Base-by-base conservation (phyloP, 2,329 filamentous ascomycete species). In the Xylariales sp. region DNA sequence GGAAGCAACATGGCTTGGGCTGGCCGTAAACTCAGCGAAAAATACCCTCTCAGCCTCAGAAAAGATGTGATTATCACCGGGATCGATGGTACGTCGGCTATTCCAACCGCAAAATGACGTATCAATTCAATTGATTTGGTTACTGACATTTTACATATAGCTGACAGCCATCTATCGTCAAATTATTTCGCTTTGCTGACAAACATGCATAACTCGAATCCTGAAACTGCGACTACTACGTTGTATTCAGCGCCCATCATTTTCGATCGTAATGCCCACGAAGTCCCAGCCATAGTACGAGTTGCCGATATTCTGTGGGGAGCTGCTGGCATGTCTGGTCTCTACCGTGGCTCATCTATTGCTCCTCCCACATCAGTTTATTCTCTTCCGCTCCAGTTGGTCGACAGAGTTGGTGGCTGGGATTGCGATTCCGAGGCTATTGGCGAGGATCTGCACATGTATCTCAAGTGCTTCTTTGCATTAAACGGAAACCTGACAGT, bases 391-490 rank as follows among this genome's bases (percentile, higher is more conserved):
- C 84, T 93, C 48, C 84, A 87, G 53, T 80, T 93, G 16, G 86
- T 90, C 48, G 90, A 92, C 73, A 84, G 87, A 34, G 90, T 92
- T 36, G 89, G 89, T 9, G 91, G 91, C 32, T 93, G 90, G 91
- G 91, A 93, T 75, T 87, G 87, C 62, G 89, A 87, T 59, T 84
- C 87, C 1, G 90, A 91, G 68, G 90, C 91, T 23, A 93, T 93
- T 72, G 91, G 91, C 50, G 91, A 93, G 78, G 91, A 93, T 75
- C 79, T 93, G 75, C 91, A 93, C 81, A 93, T 93, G 91, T 91
- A 91, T 75, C 83, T 93, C 69, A 93, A 93, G 82, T 92, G 90
- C 77, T 93, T 93, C 81, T 93, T 93, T 71, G 89, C 90, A 0
- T 84, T 92, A 18, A 91, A 90, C 69, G 91, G 91, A 3, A 89